Conservation (phyloP, 2,329 filamentous ascomycete species). For the Xylaria digitata region DNA sequence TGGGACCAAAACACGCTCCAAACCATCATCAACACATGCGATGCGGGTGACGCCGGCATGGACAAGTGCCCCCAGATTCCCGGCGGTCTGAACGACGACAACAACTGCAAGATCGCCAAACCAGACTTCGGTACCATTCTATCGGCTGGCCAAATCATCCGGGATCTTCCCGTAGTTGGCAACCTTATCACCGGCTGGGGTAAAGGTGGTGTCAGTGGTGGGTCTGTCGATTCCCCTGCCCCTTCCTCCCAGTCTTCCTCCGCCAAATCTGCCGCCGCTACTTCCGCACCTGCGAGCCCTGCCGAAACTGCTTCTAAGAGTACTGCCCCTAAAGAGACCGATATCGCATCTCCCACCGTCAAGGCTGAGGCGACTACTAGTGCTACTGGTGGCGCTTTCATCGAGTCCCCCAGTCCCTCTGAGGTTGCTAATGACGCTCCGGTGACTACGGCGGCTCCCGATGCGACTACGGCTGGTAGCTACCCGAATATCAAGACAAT, state of each 20-base stretch:
- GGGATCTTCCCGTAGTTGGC: conserved; percentile 66
- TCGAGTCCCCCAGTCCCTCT: conserved; percentile 36
- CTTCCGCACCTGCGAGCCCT: conserved; percentile 2
- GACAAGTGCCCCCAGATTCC: conserved; percentile 70
- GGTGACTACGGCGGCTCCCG: conserved; percentile 41
- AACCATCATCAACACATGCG: conserved; percentile 74
- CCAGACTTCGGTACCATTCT: conserved; percentile 61
- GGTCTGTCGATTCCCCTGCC: conserved; percentile 32
- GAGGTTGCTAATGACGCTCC: conserved; percentile 38
- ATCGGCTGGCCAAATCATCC: conserved; percentile 53
- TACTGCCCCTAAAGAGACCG: conserved; percentile 17
- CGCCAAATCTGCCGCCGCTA: conserved; percentile 17
- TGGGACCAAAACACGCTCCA: conserved; percentile 76
- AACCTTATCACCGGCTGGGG: conserved; percentile 62
- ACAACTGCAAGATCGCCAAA: conserved; percentile 61
- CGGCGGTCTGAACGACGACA: conserved; percentile 61
- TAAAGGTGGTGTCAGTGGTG: conserved; percentile 52
- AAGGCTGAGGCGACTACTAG: conserved; percentile 36
- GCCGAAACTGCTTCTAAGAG: conserved; percentile 15
- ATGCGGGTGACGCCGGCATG: conserved; percentile 69
- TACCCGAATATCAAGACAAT: conserved; percentile 53
- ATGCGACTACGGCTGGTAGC: conserved; percentile 36
- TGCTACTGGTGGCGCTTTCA: conserved; percentile 53
- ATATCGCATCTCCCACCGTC: conserved; percentile 28
- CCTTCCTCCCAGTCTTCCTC: conserved; percentile 25